Evolutionary conservation across 164 flowering plant genomes (phyloP).

Genomic region (Akebia trifoliata): DNA sequence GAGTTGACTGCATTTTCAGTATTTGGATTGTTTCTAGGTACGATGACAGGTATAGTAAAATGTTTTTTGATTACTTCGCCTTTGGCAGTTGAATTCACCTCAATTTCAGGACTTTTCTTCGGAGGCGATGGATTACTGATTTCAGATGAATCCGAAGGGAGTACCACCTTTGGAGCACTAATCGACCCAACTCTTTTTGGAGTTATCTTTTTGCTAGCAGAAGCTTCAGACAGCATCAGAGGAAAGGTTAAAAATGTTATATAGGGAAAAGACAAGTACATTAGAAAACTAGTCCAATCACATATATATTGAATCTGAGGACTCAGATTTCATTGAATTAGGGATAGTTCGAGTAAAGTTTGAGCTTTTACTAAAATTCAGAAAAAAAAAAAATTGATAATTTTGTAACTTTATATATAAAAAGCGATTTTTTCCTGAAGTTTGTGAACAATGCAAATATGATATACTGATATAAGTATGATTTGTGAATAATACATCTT

Average conservation of each 20-base stretch:
- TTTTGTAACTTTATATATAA: too few relatives aligned
- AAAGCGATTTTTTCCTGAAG: too few relatives aligned
- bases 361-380: too few relatives aligned
- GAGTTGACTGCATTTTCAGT: conserved; percentile 34
- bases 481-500: too few relatives aligned
- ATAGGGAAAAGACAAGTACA: neutral
- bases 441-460: too few relatives aligned
- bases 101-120: conserved; percentile 34
- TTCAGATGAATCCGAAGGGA: conserved; percentile 34
- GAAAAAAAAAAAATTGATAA: too few relatives aligned
- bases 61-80: conserved; percentile 29
- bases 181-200: conserved; percentile 32
- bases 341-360: too few relatives aligned
- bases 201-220: conserved; percentile 40
- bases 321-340: too few relatives aligned
- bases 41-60: conserved; percentile 41
- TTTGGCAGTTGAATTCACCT: conserved; percentile 24
- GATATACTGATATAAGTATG: too few relatives aligned
- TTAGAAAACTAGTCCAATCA: neutral
- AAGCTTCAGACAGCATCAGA: conserved; percentile 25
- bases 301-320: neutral
- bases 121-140: conserved; percentile 20
- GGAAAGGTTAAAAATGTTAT: neutral
- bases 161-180: conserved; percentile 25
- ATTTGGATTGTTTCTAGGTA: conserved; percentile 45